Base-by-base conservation (phyloP, 192 early-diverging fungal genomes). In the Gryganskiella cystojenkinii region DNA sequence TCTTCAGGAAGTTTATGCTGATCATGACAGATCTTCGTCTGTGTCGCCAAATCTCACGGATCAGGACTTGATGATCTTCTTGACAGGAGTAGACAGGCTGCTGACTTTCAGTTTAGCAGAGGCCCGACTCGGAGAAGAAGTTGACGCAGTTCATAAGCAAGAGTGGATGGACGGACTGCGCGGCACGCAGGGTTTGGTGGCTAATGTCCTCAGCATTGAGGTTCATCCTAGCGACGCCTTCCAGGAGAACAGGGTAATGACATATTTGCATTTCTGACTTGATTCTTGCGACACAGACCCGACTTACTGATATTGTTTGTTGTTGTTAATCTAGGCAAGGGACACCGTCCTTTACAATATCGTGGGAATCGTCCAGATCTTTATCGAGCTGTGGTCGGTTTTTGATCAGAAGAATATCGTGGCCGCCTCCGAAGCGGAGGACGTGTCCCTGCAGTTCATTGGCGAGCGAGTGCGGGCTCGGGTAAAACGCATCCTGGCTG, bases 401-500 rank as follows among this genome's bases (percentile, higher is more conserved):
- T 83, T 83, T 55, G 78, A 83, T 46, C 52, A 70, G 20, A 68
- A 74, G 44, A 68, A 47, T n/a, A 24, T 65, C 3, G 3, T 63
- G 3, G 20, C 49, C 34, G n/a, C 42, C 14, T 67, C 70, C 3
- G 60, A 70, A 25, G 31, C 61, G 0, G 65, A 81, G 31, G 33
- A 45, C 6, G 56, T 67, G 0, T 83, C 86, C 22, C 83, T 92
- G 35, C 63, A 79, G 6, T 72, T 78, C 49, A 61, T 83, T 8
- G 64, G 79, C 51, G 71, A 85, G 0, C 70, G 82, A 47, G 64
- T 86, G 2, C 79, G 83, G 17, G 53, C 70, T 19, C 68, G 85
- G 28, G 70, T 92, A 0, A 84, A 85, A 20, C 74, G 64, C 9
- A 81, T 90, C 22, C 65, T 94, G 25, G 81, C 87, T 37, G 79